Base-by-base conservation (phyloP, 164 flowering plant genomes). In the Warburgia ugandensis region DNA sequence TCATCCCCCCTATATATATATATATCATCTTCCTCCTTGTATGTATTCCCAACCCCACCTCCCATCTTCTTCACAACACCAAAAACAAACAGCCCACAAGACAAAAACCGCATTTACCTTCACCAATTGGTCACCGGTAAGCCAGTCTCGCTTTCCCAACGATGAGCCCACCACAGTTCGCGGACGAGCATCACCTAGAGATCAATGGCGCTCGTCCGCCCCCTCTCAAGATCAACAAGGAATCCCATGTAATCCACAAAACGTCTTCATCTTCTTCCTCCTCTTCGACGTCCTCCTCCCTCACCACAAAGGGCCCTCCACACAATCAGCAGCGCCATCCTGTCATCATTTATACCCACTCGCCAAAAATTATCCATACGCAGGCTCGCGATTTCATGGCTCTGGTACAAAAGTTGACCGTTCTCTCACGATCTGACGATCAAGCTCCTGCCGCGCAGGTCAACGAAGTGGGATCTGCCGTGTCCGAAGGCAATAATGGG, bases 371-470 rank as follows among this genome's bases (percentile, higher is more conserved):
- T n/a, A 79, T 81, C 52, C 86, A 76, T 66, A 74, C 86, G 2
- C 61, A 77, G 29, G 65, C 92, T 5, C 71, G 66, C 7, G 86
- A 84, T 56, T 84, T 84, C 79, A 84, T 75, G 92, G 79, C 80
- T 12, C 50, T 84, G 56, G 88, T 84, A 14, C 88, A 84, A 44
- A 79, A 66, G 50, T 82, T 81, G 45, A 81, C 92, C 0, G 86
- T 84, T 0, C 36, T 68, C 8, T 64, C 75, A 1, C 55, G 54
- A 16, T 30, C 74, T 14, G 55, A 67, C 1, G 54, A 37, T 13
- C 39, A 37, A 13, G 25, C 23, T 16, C 37, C 37, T 2, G 8
- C 23, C 9, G 4, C 10, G 27, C 47, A 20, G 30, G 13, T 21
- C 28, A 27, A n/a, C 10, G 29, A 59, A 1, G 25, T 14, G 7